Evolutionary conservation across 2,329 filamentous ascomycete species (phyloP).

Genomic region (Pleomassaria siparia): DNA sequence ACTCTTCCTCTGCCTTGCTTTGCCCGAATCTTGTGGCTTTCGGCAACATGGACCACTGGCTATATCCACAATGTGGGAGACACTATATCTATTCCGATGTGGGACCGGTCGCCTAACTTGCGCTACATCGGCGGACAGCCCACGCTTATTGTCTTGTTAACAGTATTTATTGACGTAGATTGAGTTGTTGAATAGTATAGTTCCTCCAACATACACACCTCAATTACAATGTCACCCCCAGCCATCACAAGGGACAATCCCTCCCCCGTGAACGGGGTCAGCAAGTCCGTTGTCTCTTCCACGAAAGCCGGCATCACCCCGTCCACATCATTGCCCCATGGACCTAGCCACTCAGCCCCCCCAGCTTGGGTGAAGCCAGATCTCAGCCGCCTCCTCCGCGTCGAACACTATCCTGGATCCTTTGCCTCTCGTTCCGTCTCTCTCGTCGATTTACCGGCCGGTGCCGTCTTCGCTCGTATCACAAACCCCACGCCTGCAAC

Average conservation of each 20-base stretch:
- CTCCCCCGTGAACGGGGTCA: conserved; percentile 21
- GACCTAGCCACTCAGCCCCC: conserved; percentile 16
- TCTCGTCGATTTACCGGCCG: conserved; percentile 52
- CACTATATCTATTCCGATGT: not conserved
- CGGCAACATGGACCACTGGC: conserved; percentile 11
- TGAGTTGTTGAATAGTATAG: not conserved
- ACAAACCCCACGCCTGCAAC: conserved; percentile 48
- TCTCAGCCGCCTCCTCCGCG: conserved; percentile 41
- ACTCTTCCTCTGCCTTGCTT: not conserved
- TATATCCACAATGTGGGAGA: conserved; percentile 4
- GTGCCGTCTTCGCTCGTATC: conserved; percentile 54
- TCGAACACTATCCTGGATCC: conserved; percentile 42
- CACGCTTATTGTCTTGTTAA: not conserved
- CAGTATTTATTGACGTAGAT: not conserved
- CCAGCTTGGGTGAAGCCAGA: conserved; percentile 42
- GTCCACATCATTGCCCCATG: conserved; percentile 13
- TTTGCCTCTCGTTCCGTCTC: conserved; percentile 51
- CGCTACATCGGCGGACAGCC: not conserved
- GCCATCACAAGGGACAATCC: conserved; percentile 23
- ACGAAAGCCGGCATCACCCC: conserved; percentile 21
- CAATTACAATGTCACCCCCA: conserved; percentile 31
- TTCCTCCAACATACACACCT: not conserved
- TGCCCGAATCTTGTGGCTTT: conserved; percentile 3
- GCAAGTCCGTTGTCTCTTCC: conserved; percentile 16
- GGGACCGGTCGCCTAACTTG: not conserved